Evolutionary conservation across 2,329 filamentous ascomycete species (phyloP), one percentile per base, ranked within the genome.

Genomic region (Calonectria montana): DNA sequence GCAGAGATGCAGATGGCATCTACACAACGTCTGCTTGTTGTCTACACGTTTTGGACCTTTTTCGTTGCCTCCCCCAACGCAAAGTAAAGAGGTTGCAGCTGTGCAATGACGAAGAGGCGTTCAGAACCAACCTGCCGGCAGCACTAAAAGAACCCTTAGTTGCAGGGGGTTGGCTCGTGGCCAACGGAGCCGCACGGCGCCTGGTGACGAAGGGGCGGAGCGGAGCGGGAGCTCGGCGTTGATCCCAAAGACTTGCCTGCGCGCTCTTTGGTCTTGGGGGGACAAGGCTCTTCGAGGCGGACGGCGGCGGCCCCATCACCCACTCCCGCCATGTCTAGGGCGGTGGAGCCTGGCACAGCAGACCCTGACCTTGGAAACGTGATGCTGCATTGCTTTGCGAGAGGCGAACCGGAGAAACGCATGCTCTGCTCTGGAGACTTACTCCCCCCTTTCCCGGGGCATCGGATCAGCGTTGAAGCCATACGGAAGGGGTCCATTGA

Each of bases 231-330:
- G 39, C 69, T 68, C 69, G 45, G 68, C 63, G 55, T 31, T 39
- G 65, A 43, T 57, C 67, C 13, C 45, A 45, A 63, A 27, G 50
- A 16, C 25, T n/a, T n/a, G n/a, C n/a, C n/a, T 29, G 27, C 23
- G 39, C 15, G 69, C 65, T 61, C 41, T 69, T 65, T 12, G 29
- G 5, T 31, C 29, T 31, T 31, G 29, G 29, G 31, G 35, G 71
- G 27, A 9, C 50, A 45, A 23, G 18, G 43, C 43, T 71, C 65
- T 75, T 70, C 65, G 76, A 77, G 76, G 76, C 76, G 77, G 75
- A 77, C 74, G 73, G 71, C 74, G 73, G 71, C 59, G 69, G 18
- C 59, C 65, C 75, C 68, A 65, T 62, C 72, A 39, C 64, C 43
- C 57, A 61, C 47, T 65, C 64, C 70, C 73, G 74, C 68, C 67